These are phyloP conservation scores for Baorangia bicolor DNA, from an alignment of 768 basidiomycete genomes.

Conservation along the genomic window DNA sequence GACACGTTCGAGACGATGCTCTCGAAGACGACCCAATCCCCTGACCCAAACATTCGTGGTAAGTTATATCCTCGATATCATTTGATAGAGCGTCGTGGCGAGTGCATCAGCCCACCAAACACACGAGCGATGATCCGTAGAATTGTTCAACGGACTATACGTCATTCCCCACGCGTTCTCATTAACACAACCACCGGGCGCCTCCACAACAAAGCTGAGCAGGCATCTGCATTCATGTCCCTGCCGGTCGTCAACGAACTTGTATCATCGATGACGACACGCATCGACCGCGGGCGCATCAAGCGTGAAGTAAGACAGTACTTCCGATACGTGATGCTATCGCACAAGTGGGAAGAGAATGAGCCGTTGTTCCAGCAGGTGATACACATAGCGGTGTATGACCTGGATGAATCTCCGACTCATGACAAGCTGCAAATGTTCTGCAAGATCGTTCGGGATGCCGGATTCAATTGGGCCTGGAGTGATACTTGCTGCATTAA, in stretches of 20 bases:
- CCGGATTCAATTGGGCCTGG: background rate
- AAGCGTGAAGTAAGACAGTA: background rate
- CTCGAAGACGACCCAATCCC: too few species aligned
- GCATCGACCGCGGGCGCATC: background rate
- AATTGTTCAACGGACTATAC: background rate
- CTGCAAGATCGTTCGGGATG: background rate
- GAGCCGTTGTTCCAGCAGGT: conserved; percentile 1
- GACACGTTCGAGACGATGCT: too few species aligned
- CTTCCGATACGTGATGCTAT: conserved; percentile 3
- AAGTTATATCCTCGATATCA: too few species aligned
- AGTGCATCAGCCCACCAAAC: too few species aligned
- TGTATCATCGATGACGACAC: background rate
- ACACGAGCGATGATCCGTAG: background rate
- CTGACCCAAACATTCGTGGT: too few species aligned
- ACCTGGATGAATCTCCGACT: background rate
- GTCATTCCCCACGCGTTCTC: background rate
- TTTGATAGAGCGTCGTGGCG: too few species aligned
- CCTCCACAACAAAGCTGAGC: too few species aligned
- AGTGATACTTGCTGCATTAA: background rate
- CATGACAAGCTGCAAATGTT: too few species aligned
- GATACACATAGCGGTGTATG: background rate
- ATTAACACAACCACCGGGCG: background rate
- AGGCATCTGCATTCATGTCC: background rate
- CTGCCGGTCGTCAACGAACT: background rate
- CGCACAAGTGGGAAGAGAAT: conserved; percentile 5